Evolutionary conservation across 2,329 filamentous ascomycete species (phyloP).

Genomic region (Diaporthe sp.): DNA sequence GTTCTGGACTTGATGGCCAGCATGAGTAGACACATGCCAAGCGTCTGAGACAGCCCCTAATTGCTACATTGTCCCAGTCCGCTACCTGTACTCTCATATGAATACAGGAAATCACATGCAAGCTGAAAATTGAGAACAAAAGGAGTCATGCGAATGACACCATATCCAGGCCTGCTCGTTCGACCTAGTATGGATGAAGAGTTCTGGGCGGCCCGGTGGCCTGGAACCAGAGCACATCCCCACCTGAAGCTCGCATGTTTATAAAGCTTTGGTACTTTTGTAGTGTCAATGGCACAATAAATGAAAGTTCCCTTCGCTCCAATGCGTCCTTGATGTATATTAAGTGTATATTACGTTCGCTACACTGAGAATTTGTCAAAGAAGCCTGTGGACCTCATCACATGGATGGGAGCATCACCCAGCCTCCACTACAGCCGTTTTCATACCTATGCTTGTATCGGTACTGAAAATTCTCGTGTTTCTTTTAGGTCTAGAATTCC

Average conservation of each 20-base stretch:
- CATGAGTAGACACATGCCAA: neutral
- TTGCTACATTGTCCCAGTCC: too few species aligned
- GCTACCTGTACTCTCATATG: neutral
- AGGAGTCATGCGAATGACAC: neutral
- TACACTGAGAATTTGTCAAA: neutral
- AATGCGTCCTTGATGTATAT: too few species aligned
- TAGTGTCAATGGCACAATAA: neutral
- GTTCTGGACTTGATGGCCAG: neutral
- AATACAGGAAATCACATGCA: neutral
- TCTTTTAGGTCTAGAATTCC: accelerated
- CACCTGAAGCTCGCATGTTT: neutral
- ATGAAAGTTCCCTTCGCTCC: neutral
- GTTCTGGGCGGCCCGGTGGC: neutral
- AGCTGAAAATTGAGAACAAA: neutral
- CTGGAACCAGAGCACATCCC: neutral
- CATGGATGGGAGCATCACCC: neutral
- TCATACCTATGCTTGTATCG: too few species aligned
- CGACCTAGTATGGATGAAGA: neutral
- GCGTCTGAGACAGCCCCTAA: neutral
- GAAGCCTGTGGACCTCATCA: too few species aligned
- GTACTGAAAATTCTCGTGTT: too few species aligned
- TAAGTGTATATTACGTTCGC: neutral
- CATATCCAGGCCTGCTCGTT: neutral
- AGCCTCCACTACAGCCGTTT: too few species aligned
- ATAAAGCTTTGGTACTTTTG: neutral